Conservation (phyloP, 2,329 filamentous ascomycete genomes). For the Penicillium brevicompactum region DNA sequence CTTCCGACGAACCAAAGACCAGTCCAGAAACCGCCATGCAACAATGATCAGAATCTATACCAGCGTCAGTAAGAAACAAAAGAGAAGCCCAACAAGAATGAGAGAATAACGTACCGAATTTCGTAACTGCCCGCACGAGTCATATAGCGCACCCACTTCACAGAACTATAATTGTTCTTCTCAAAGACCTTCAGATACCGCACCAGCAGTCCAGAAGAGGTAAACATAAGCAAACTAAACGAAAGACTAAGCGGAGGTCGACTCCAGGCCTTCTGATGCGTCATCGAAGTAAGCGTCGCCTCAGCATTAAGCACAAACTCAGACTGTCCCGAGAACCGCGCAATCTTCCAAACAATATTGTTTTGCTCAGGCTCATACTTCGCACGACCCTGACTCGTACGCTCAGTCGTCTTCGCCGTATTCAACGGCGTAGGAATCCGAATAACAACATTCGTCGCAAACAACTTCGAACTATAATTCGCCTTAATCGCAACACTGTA, state of each 20-base stretch:
- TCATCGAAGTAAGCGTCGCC: constrained; percentile 92
- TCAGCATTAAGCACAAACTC: constrained; percentile 95
- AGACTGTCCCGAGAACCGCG: constrained; percentile 95
- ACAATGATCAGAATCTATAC: constrained; percentile 11
- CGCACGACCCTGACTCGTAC: constrained; percentile 92
- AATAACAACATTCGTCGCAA: constrained; percentile 93
- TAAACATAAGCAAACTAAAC: constrained; percentile 97
- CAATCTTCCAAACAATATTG: constrained; percentile 98
- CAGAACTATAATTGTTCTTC: constrained; percentile 97
- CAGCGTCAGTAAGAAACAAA: not conserved
- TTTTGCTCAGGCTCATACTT: constrained; percentile 99
- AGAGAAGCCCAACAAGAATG: not conserved
- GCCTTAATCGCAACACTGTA: constrained; percentile 97
- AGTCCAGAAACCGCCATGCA: not conserved
- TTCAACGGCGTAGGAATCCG: constrained; percentile 95
- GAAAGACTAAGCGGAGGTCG: constrained; percentile 87
- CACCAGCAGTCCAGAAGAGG: constrained; percentile 87
- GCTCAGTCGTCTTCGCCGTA: constrained; percentile 89
- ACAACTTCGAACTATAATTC: constrained; percentile 94
- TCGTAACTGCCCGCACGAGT: constrained; percentile 97
- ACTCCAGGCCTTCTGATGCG: constrained; percentile 96
- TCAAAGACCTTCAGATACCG: constrained; percentile 98
- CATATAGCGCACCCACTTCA: constrained; percentile 99
- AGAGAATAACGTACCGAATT: constrained; percentile 65
- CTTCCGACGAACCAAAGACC: not conserved